Conservation (phyloP, 75 land plant species). For the Pinus taeda region DNA sequence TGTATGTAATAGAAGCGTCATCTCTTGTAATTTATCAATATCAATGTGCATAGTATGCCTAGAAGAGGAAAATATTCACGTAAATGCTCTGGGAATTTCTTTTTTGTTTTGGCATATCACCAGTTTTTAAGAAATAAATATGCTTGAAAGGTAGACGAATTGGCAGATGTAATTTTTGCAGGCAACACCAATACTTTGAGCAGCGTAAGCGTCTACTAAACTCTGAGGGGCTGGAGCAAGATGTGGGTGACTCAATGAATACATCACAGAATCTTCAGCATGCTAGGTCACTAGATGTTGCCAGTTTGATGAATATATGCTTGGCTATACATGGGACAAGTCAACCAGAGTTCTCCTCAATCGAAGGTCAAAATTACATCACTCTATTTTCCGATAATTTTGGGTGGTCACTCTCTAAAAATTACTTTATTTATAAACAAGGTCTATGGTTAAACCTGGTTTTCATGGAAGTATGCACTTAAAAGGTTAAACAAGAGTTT, state of each 20-base stretch:
- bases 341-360: not conserved
- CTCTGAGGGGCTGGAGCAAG: not conserved
- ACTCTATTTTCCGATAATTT: too few relatives aligned
- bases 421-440: too few relatives aligned
- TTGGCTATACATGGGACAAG: not conserved
- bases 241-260: not conserved
- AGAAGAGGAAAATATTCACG: not conserved
- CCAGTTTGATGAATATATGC: constrained; percentile 8
- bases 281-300: constrained; percentile 7
- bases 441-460: too few relatives aligned
- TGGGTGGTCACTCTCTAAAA: too few relatives aligned
- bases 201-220: constrained; percentile 8
- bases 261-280: not conserved
- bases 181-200: constrained; percentile 9
- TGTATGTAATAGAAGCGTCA: not conserved
- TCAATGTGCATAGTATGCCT: not conserved
- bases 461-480: too few relatives aligned
- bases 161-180: not conserved
- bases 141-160: not conserved
- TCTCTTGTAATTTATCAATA: not conserved
- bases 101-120: not conserved
- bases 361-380: not conserved
- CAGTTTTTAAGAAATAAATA: not conserved
- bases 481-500: too few relatives aligned
- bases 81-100: not conserved